phyloP scores from a whole-genome alignment of 345 rosid genomes.

The Sonneratia caseolaris region DNA sequence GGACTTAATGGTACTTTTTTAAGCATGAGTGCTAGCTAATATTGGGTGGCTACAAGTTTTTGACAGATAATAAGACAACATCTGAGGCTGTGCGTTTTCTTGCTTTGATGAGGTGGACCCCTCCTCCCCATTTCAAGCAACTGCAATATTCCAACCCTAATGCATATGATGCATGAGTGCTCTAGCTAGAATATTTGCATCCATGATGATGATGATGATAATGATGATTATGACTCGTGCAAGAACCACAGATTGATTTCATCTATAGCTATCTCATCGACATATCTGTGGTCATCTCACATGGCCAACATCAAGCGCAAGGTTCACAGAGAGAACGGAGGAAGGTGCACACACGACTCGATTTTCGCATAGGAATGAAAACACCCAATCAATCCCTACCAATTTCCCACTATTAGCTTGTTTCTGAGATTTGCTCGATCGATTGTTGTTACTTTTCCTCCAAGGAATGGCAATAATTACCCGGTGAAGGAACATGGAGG shows the following conservation, averaged over 20 bases:
- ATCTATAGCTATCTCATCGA: neutral
- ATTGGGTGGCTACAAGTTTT: constrained; percentile 9
- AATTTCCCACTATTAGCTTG: neutral
- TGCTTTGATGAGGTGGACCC: constrained; percentile 12
- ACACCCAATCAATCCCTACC: neutral
- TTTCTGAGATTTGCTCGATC: neutral
- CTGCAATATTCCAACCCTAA: constrained; percentile 4
- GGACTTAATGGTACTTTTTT: neutral
- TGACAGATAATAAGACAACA: constrained; percentile 9
- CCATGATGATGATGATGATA: neutral
- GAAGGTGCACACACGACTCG: neutral
- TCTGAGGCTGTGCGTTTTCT: neutral
- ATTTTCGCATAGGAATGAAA: neutral
- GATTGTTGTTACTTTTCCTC: neutral
- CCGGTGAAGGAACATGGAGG: neutral
- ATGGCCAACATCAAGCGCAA: neutral
- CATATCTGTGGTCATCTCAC: neutral
- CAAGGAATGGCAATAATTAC: neutral
- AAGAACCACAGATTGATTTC: neutral
- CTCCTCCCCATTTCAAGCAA: constrained; percentile 2
- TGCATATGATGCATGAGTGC: neutral
- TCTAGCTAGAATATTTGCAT: neutral
- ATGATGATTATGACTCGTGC: neutral
- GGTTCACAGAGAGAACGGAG: no score
- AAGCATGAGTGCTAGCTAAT: neutral